These are phyloP conservation scores for Boletellus ananiceps DNA, from an alignment of 768 basidiomycete genomes.

Conservation along the genomic window DNA sequence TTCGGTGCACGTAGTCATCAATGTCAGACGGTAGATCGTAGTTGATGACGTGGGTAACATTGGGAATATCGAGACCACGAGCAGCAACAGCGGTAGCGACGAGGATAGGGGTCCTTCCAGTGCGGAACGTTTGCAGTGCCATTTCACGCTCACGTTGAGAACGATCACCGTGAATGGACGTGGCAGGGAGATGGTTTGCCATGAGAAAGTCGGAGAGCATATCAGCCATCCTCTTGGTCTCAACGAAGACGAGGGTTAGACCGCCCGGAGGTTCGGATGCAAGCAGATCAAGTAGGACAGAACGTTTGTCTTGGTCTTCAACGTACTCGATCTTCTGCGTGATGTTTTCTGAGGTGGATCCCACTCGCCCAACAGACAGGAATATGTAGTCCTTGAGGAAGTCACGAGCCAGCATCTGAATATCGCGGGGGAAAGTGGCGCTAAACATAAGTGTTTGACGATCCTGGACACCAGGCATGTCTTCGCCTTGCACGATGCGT, in stretches of 20 bases:
- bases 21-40: constrained; percentile 98
- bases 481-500: constrained; percentile 94
- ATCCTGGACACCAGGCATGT: constrained; percentile 91
- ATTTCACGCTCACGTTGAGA: constrained; percentile 96
- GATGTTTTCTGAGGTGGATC: constrained; percentile 98
- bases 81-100: constrained; percentile 99
- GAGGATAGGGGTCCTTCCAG: constrained; percentile 90
- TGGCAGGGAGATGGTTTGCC: constrained; percentile 76
- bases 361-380: constrained; percentile 96
- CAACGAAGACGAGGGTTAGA: constrained; percentile 93
- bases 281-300: constrained; percentile 91
- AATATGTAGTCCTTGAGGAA: constrained; percentile 99
- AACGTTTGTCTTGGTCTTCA: constrained; percentile 95
- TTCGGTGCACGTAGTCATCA: constrained; percentile 98
- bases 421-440: constrained; percentile 98
- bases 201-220: constrained; percentile 96
- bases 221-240: constrained; percentile 99
- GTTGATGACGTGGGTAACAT: constrained; percentile 98
- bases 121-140: constrained; percentile 93
- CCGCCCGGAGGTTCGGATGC: constrained; percentile 67
- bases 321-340: constrained; percentile 99
- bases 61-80: constrained; percentile 98
- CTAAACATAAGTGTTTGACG: constrained; percentile 99
- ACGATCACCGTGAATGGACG: constrained; percentile 97
- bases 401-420: constrained; percentile 93